phyloP scores from a whole-genome alignment of 805 yeast species.

The Barnettozyma siamensis region DNA sequence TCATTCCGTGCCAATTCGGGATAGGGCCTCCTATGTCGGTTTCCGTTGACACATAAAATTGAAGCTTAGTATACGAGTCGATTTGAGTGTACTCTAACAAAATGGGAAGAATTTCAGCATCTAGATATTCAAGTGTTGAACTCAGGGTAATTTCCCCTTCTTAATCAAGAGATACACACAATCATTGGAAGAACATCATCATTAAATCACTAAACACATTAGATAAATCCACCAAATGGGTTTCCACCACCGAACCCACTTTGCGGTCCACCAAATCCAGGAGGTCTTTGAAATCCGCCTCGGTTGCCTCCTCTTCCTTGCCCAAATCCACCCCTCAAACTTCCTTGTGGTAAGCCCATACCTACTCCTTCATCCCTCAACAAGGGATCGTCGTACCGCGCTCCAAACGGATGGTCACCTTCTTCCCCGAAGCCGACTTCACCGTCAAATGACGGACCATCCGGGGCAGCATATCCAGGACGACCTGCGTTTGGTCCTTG shows the following conservation, averaged over 20 bases:
- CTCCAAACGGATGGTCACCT: slow-evolving; percentile 3
- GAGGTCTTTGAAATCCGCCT: background rate
- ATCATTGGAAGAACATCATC: too few species aligned
- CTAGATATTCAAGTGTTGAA: too few species aligned
- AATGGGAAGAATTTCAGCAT: too few species aligned
- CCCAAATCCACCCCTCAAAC: slow-evolving; percentile 1
- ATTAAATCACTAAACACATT: background rate
- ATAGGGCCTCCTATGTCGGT: too few species aligned
- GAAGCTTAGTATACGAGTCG: too few species aligned
- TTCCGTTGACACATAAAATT: background rate
- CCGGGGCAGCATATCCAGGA: background rate
- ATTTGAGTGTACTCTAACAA: too few species aligned
- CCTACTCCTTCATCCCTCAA: slow-evolving; percentile 5
- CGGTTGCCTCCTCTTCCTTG: background rate
- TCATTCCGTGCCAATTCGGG: too few species aligned
- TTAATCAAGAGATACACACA: too few species aligned
- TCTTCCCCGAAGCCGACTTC: background rate
- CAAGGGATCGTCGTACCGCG: slow-evolving; percentile 8
- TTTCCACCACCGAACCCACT: background rate
- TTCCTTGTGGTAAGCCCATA: slow-evolving; percentile 10
- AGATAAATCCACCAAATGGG: slow-evolving; percentile 9
- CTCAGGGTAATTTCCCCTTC: too few species aligned
- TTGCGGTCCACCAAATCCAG: background rate
- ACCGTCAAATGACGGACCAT: too few species aligned
- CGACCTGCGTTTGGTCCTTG: background rate